Evolutionary conservation across 192 early-diverging fungal species (phyloP), one percentile per base, ranked within the genome.

Genomic region (Podila minutissima): DNA sequence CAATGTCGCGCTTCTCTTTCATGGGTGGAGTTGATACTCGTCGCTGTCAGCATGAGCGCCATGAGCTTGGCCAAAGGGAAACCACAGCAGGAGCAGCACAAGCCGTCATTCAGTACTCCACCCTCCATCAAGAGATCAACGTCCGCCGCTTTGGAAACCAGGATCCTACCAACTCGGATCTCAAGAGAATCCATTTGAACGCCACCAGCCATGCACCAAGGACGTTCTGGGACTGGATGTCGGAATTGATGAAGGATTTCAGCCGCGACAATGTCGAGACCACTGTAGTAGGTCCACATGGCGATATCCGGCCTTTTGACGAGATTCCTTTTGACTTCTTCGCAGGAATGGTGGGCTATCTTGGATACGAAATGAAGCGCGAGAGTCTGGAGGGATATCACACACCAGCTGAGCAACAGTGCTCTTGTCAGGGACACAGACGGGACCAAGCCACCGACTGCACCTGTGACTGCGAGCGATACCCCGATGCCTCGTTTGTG

Each of bases 301-400:
- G 77, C 24, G 53, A 63, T 20, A 35, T 51, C 66, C 26, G 49
- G 22, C 46, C 81, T 55, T 35, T 69, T 63, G 72, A 72, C 0
- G 31, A 58, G 57, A 67, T 71, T 0, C 74, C 84, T 0, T 85
- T 89, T 61, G 86, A 79, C 50, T 98, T 98, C 66, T 81, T 88
- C n/a, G 90, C 95, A 61, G 97, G 97, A 0, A 86, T 97, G 83
- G 84, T 96, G 0, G 97, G 97, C 1, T 95, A 94, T 73, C 92
- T 97, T 85, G 95, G 94, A 0, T 99, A 99, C 79, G 97, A 97
- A 67, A 95, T 99, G 94, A 95, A 95, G 66, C 66, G 86, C 33
- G 97, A 98, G 74, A 88, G 88, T 62, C 37, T 97, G 73, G 76
- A 86, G 0, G 87, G 85, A 0, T 88, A 89, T 59, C 51, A 61